phyloP scores from a whole-genome alignment of 148 eudicot genomes.

The Heliosperma pusillum region DNA sequence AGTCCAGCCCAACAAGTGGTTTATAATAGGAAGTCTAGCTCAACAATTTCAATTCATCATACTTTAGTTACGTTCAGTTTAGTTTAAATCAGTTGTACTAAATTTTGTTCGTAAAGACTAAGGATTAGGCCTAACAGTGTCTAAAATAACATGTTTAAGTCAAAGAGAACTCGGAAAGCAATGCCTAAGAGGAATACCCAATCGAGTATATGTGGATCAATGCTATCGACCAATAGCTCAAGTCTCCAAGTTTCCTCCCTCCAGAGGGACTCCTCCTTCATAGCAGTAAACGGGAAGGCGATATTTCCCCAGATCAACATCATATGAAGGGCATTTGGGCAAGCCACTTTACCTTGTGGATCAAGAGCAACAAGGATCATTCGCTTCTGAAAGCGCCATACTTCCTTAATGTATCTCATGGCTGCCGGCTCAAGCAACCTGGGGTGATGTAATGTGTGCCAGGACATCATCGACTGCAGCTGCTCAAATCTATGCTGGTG shows the following conservation, averaged over 20 bases:
- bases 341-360: constrained; percentile 71
- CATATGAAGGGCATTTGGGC: constrained; percentile 76
- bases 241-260: constrained; percentile 70
- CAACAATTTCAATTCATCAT: too few relatives aligned
- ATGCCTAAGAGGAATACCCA: constrained; percentile 47
- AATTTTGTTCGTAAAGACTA: too few relatives aligned
- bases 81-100: too few relatives aligned
- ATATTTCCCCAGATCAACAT: constrained; percentile 74
- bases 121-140: too few relatives aligned
- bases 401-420: constrained; percentile 63
- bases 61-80: too few relatives aligned
- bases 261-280: constrained; percentile 70
- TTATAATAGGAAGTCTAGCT: not conserved
- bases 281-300: constrained; percentile 65
- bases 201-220: constrained; percentile 38
- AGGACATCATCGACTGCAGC: constrained; percentile 63
- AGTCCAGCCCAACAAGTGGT: too few relatives aligned
- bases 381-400: constrained; percentile 64
- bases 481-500: constrained; percentile 41
- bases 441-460: constrained; percentile 74
- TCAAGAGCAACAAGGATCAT: constrained; percentile 70
- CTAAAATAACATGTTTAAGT: not conserved
- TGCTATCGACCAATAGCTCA: constrained; percentile 59
- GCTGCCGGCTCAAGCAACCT: constrained; percentile 67
- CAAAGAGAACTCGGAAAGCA: not conserved